Conservation (phyloP, 257 asterid species). For the Apocynum venetum region DNA sequence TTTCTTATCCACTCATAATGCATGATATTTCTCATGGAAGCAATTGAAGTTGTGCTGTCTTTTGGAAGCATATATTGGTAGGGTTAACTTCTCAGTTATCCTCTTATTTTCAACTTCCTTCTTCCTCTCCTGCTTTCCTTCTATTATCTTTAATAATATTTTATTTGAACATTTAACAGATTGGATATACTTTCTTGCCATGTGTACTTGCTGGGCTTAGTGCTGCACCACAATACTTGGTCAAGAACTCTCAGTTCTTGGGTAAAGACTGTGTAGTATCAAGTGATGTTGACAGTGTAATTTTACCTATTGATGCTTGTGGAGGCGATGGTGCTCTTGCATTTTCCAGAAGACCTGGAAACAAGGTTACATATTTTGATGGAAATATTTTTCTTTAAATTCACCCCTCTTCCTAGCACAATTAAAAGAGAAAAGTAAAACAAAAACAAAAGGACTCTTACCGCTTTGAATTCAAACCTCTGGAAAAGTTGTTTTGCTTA, state of each 20-base stretch:
- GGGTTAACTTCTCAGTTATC: not conserved
- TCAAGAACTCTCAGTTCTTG: constrained; percentile 25
- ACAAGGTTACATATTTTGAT: constrained; percentile 37
- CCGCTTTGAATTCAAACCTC: not conserved
- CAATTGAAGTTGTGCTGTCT: not conserved
- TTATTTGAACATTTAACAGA: constrained; percentile 33
- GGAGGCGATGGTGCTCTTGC: constrained; percentile 90
- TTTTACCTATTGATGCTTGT: constrained; percentile 77
- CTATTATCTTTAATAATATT: not conserved
- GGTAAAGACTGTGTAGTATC: constrained; percentile 45
- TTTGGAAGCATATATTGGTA: not conserved
- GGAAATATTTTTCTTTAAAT: not conserved
- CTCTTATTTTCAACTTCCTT: not conserved
- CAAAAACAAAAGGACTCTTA: not conserved
- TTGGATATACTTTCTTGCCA: constrained; percentile 94
- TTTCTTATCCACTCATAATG: not conserved
- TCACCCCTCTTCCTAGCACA: not conserved
- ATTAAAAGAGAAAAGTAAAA: not conserved
- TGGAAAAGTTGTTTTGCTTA: not conserved
- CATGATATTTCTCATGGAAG: not conserved
- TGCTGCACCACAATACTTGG: constrained; percentile 72
- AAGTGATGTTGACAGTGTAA: constrained; percentile 82
- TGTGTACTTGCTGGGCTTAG: constrained; percentile 93
- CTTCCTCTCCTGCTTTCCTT: constrained; percentile 9
- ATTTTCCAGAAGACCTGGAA: constrained; percentile 41